A percentile compares a stretch with the other conserved stretches of the same genome.
These are phyloP conservation scores for Chalaropsis ovoidea DNA, from an alignment of 2,329 filamentous ascomycete genomes.

Conservation along the genomic window DNA sequence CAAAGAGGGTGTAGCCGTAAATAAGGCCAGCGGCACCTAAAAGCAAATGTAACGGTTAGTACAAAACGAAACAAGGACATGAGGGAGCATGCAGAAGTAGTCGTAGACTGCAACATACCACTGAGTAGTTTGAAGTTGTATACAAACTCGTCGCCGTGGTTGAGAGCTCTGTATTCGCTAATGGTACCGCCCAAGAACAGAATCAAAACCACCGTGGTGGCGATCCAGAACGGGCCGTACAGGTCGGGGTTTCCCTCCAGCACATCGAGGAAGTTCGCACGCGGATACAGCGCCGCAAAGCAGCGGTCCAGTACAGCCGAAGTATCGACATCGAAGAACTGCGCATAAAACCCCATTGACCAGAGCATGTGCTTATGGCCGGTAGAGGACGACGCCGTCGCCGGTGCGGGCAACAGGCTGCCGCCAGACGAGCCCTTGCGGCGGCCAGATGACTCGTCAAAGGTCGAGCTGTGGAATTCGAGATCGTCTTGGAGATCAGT, in stretches of 20 bases:
- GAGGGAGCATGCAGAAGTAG: background rate
- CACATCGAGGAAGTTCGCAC: constrained; percentile 91
- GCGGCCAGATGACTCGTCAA: constrained; percentile 49
- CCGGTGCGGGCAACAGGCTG: constrained; percentile 45
- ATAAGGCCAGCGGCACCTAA: constrained; percentile 79
- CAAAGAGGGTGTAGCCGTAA: constrained; percentile 86
- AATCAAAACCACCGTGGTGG: constrained; percentile 91
- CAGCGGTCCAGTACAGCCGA: constrained; percentile 78
- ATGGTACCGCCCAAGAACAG: constrained; percentile 93
- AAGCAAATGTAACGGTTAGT: background rate
- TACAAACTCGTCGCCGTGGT: constrained; percentile 61
- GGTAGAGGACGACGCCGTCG: constrained; percentile 39
- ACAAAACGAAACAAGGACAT: background rate
- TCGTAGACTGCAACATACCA: constrained; percentile 42
- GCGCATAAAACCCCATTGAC: constrained; percentile 85
- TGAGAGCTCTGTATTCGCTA: constrained; percentile 70
- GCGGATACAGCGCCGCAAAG: constrained; percentile 77
- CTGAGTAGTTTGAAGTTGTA: constrained; percentile 88
- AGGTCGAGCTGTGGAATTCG: constrained; percentile 93
- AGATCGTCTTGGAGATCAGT: constrained; percentile 98
- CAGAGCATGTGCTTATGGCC: constrained; percentile 78
- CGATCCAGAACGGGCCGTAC: constrained; percentile 98
- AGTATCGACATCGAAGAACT: constrained; percentile 98
- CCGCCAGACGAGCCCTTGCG: constrained; percentile 38
- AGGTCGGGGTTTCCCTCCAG: constrained; percentile 93